Percentiles rank a stretch among this genome's conserved stretches.
Evolutionary conservation across 257 asterid species (phyloP).

Genomic region (Petunia secreta): DNA sequence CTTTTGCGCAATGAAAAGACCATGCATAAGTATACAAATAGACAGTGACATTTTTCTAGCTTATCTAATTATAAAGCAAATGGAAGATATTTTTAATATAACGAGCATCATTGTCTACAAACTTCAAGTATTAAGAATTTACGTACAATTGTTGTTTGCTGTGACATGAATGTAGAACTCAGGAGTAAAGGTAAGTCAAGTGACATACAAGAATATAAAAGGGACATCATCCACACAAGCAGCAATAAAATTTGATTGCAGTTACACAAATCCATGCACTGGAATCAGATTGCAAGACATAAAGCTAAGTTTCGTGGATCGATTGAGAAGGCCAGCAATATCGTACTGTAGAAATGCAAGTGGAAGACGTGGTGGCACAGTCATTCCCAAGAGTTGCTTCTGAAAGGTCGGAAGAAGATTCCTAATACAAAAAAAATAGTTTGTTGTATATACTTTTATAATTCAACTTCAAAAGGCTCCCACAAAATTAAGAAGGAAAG

Average conservation of each 20-base stretch:
- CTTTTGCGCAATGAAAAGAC: too few species aligned
- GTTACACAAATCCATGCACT: constrained; percentile 54
- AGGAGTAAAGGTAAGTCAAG: constrained; percentile 67
- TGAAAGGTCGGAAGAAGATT: constrained; percentile 1
- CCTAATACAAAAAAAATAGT: too few species aligned
- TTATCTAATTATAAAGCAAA: too few species aligned
- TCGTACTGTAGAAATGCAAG: constrained; percentile 60
- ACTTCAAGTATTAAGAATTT: too few species aligned
- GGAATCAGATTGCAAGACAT: constrained; percentile 66
- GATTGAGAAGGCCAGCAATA: constrained; percentile 39
- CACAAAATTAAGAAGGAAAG: too few species aligned
- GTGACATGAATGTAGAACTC: constrained; percentile 46
- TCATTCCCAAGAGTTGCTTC: constrained; percentile 64
- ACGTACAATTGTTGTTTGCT: too few species aligned
- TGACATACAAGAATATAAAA: constrained; percentile 57
- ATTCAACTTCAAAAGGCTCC: too few species aligned
- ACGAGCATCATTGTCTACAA: too few species aligned
- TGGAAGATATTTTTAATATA: too few species aligned
- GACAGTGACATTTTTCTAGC: too few species aligned
- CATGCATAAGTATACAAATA: too few species aligned
- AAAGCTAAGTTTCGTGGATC: constrained; percentile 47
- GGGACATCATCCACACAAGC: constrained; percentile 75
- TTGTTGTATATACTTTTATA: too few species aligned
- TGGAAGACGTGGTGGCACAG: constrained; percentile 48
- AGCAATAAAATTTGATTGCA: constrained; percentile 69